phyloP scores from a whole-genome alignment of 441 rosid species.

The Populus trichocarpa region DNA sequence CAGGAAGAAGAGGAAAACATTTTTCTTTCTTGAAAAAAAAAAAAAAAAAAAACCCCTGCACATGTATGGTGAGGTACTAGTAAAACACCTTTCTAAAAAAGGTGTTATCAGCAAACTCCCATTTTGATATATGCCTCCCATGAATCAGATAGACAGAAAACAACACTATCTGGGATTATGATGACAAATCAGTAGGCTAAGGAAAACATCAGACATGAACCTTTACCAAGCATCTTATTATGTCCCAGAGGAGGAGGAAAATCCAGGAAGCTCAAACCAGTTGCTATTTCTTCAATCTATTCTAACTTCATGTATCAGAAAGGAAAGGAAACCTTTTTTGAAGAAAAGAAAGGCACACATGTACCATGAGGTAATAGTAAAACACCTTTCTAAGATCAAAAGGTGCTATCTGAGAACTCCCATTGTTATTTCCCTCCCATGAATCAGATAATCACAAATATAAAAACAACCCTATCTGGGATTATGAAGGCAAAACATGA shows the following conservation, averaged over 20 bases:
- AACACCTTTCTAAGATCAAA: neutral
- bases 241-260: neutral
- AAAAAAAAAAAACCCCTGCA: neutral
- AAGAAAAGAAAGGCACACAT: neutral
- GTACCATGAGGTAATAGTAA: neutral
- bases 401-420: neutral
- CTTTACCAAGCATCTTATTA: neutral
- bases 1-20: neutral
- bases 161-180: neutral
- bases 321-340: neutral
- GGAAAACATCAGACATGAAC: neutral
- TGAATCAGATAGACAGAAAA: neutral
- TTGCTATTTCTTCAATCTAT: neutral
- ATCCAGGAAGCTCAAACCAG: neutral
- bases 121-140: neutral
- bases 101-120: neutral
- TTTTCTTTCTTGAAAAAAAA: neutral
- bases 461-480: neutral
- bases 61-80: neutral
- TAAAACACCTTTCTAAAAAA: neutral
- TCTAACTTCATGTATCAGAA: neutral
- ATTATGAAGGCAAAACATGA: neutral
- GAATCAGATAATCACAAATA: neutral
- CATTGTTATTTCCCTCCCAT: neutral
- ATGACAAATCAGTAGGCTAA: neutral